Conservation (phyloP, 306 rosid genomes). For the Lithocarpus polystachyus region DNA sequence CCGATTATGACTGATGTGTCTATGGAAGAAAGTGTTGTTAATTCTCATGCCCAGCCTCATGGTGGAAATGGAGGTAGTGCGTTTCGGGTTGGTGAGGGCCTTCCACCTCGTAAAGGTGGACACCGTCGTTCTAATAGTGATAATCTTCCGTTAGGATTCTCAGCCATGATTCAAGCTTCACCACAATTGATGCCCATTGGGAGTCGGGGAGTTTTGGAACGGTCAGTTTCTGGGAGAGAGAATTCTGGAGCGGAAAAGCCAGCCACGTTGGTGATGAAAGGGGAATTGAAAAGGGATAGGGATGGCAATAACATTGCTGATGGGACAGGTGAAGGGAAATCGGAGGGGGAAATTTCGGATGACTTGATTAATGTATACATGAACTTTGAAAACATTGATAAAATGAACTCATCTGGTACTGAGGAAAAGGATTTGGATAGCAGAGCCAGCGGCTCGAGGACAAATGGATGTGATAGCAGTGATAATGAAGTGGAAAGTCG, state of each 20-base stretch:
- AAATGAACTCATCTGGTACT: constrained; percentile 45
- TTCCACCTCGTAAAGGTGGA: constrained; percentile 69
- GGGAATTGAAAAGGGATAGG: constrained; percentile 23
- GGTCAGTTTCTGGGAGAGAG: constrained; percentile 37
- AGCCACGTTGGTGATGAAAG: constrained; percentile 44
- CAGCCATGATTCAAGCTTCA: constrained; percentile 47
- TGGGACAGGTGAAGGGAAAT: constrained; percentile 36
- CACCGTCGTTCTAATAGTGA: constrained; percentile 83
- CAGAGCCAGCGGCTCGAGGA: constrained; percentile 58
- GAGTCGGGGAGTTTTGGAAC: constrained; percentile 29
- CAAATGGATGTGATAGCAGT: constrained; percentile 70
- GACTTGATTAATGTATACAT: constrained; percentile 66
- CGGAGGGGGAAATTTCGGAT: constrained; percentile 42
- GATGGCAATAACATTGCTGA: constrained; percentile 30
- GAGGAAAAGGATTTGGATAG: constrained; percentile 63
- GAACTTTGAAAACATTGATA: constrained; percentile 66
- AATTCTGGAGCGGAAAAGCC: constrained; percentile 43
- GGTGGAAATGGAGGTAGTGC: constrained; percentile 30
- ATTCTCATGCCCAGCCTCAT: constrained; percentile 37
- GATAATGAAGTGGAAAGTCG: constrained; percentile 82
- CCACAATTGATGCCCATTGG: constrained; percentile 48
- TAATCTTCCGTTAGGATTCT: constrained; percentile 62
- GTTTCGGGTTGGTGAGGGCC: constrained; percentile 49
- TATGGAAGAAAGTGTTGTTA: constrained; percentile 53
- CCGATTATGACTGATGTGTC: constrained; percentile 38